Evolutionary conservation across 176 grass and related monocot species (phyloP).

Genomic region (Alopecurus myosuroides): DNA sequence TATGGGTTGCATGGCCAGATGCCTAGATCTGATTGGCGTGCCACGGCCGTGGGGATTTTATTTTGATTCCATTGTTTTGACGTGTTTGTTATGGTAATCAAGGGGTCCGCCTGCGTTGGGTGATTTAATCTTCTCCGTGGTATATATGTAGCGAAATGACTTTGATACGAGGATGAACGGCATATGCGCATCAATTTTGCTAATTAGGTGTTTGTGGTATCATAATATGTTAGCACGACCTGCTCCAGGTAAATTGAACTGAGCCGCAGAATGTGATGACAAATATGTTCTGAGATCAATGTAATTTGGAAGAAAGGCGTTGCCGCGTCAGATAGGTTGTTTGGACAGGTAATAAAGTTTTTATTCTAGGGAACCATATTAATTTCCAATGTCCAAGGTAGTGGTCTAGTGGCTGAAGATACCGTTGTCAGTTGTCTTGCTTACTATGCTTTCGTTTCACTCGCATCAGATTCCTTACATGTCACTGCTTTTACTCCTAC

Average conservation of each 20-base stretch:
- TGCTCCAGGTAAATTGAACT: background rate
- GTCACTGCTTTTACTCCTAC: background rate
- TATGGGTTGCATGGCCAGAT: background rate
- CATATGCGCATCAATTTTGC: background rate
- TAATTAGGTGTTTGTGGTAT: background rate
- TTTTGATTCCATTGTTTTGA: background rate
- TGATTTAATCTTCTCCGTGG: background rate
- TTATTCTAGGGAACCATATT: background rate
- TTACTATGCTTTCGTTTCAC: background rate
- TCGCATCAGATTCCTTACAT: background rate
- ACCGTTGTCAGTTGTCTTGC: background rate
- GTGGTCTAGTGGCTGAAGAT: background rate
- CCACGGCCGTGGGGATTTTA: background rate
- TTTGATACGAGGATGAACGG: background rate
- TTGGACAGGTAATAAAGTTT: background rate
- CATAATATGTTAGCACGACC: background rate
- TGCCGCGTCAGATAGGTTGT: background rate
- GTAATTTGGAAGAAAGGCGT: background rate
- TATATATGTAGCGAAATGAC: no score
- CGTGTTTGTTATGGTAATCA: background rate
- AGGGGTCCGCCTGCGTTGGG: background rate
- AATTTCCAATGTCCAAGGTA: background rate
- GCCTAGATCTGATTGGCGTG: slow-evolving; percentile 5
- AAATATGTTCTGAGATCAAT: background rate
- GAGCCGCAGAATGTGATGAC: background rate